Evolutionary conservation across 2,329 filamentous ascomycete genomes (phyloP), one percentile per base, ranked within the genome.

Genomic region (Fusarium acutatum): DNA sequence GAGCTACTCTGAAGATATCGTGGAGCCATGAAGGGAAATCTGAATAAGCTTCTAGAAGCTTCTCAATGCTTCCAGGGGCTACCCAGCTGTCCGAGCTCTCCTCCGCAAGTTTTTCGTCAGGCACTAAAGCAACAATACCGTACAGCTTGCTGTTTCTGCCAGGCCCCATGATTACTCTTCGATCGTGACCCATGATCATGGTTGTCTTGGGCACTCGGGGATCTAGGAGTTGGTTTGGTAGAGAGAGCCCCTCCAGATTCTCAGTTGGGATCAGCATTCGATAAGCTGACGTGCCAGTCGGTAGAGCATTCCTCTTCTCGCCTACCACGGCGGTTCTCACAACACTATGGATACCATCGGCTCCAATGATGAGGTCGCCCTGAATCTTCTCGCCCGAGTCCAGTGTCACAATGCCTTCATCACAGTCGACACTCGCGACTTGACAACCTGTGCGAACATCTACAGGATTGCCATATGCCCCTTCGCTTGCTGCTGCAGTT

Each of bases 181-280:
- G 64, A n/a, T 76, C 74, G 13, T 74, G 58, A 1, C 74, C 74
- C 62, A 76, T 72, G 18, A 76, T 67, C 73, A 76, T 76, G 26
- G 73, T 60, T 3, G 74, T 76, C 22, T 54, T 67, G 4, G 74
- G 73, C 3, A 71, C 63, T 1, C 30, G 26, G 8, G 58, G 47
- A 24, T 74, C 60, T 1, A 76, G 30, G 1, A 76, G 54, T 24
- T 73, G 70, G 6, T 57, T 37, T 1, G 69, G 71, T 6, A 62
- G n/a, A 17, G 71, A 58, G 1, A 74, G 13, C 8, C 46, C 57
- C 28, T 56, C 40, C 2, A 76, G 41, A 5, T 64, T 76, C 30
- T 76, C 65, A 2, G 59, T 62, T 12, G 74, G 73, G 8, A 76
- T 72, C 6, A 76, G 65, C 69, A 76, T 76, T 9, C 74, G 62